Evolutionary conservation across 192 early-diverging fungal genomes (phyloP), one percentile per base, ranked within the genome.

Genomic region (Pilaira anomala): DNA sequence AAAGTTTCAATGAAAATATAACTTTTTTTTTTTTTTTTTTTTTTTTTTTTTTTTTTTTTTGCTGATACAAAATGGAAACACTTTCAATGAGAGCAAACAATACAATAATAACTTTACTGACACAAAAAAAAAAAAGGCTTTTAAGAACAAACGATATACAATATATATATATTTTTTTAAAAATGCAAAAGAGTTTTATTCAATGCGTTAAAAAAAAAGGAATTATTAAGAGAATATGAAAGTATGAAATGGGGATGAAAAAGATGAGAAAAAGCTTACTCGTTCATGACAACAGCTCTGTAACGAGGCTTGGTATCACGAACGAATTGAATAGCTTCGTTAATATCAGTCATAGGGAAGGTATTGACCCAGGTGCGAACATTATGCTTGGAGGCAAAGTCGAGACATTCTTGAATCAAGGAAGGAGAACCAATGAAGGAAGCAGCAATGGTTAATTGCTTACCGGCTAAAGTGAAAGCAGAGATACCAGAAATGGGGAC

Each of bases 201-300:
- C n/a, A n/a, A n/a, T n/a, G n/a, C n/a, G n/a, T n/a, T n/a, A 33
- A 33, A 36, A 36, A 36, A 36, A 36, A 36, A 36, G 6, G 33
- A 36, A 36, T 36, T 36, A 36, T 36, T 1, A 36, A 36, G 11
- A 36, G 33, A 6, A n/a, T n/a, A n/a, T n/a, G n/a, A n/a, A n/a
- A n/a, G n/a, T n/a, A n/a, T n/a, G n/a, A n/a, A n/a, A n/a, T n/a
- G 33, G 33, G 33, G 33, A 36, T 36, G 33, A 46, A 46, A 46
- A 14, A 46, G 44, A 2, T 16, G 2, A 13, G n/a, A 45, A 13
- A 45, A 36, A 40, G 7, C 18, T 58, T n/a, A 3, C 13, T 83
- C 78, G 63, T 81, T 88, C 56, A 87, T 78, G 48, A 91, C 76
- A 41, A 93, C 91, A 62, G 87, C 65, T 62, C 91, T 80, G 72